Percentiles rank a stretch among this genome's conserved stretches.
Conservation (phyloP, 2,329 filamentous ascomycete genomes). For the Neonectria ditissima region DNA sequence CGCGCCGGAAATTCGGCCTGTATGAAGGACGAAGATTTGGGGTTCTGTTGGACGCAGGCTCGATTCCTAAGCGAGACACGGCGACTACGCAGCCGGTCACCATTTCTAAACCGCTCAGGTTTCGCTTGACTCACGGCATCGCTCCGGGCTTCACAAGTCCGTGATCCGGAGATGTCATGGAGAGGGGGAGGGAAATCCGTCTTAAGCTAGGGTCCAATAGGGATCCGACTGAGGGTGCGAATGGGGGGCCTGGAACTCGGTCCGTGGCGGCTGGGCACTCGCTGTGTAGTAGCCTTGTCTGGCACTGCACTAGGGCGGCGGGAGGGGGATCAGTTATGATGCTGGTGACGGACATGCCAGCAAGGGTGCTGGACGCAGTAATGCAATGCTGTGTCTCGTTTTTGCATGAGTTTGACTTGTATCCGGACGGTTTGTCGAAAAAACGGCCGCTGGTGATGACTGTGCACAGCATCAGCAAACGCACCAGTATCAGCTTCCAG, state of each 20-base stretch:
- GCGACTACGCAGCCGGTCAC: neutral
- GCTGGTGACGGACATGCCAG: slow-evolving; percentile 26
- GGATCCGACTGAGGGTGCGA: slow-evolving; percentile 10
- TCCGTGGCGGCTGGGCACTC: slow-evolving; percentile 40
- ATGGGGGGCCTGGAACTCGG: slow-evolving; percentile 42
- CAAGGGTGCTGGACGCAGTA: neutral
- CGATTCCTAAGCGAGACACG: slow-evolving; percentile 6
- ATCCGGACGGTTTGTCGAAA: neutral
- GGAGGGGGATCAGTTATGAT: slow-evolving; percentile 44
- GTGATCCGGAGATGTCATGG: slow-evolving; percentile 26
- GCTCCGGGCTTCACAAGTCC: slow-evolving; percentile 22
- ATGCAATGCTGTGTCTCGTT: neutral
- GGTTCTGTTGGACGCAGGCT: neutral
- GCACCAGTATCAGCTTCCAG: neutral
- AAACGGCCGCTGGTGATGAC: slow-evolving; percentile 4
- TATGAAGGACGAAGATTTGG: slow-evolving; percentile 1
- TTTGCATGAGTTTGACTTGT: slow-evolving; percentile 7
- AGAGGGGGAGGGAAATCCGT: slow-evolving; percentile 18
- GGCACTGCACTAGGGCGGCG: slow-evolving; percentile 24
- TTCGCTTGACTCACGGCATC: slow-evolving; percentile 22
- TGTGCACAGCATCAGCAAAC: slow-evolving; percentile 8
- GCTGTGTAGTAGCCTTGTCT: slow-evolving; percentile 28
- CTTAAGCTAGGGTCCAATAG: slow-evolving; percentile 16
- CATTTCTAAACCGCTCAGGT: slow-evolving; percentile 18
- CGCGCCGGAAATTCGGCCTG: slow-evolving; percentile 13